These are phyloP conservation scores for Hemileia vastatrix DNA, from an alignment of 1,284 basidiomycete genomes.

Conservation along the genomic window DNA sequence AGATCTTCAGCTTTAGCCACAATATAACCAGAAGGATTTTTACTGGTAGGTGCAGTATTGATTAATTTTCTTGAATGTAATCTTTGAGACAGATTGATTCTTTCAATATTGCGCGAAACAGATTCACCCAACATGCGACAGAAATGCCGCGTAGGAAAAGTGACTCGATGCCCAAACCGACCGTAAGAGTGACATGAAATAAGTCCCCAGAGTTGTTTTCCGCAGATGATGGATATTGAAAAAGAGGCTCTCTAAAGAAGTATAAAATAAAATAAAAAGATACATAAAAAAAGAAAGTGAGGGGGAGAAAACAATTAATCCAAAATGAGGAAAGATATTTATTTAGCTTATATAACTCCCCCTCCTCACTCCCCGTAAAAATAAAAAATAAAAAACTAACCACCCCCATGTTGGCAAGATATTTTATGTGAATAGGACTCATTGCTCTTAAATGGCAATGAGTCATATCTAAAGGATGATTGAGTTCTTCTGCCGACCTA, in stretches of 20 bases:
- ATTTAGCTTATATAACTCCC: conserved; percentile 42
- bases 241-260: conserved; percentile 42
- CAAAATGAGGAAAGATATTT: conserved; percentile 55
- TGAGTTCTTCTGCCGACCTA: conserved; percentile 57
- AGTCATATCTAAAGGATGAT: conserved; percentile 72
- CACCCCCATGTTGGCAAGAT: conserved; percentile 45
- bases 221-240: conserved; percentile 64
- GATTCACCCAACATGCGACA: conserved; percentile 65
- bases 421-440: conserved; percentile 81
- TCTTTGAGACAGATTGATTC: conserved; percentile 67
- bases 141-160: conserved; percentile 40
- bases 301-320: conserved; percentile 46
- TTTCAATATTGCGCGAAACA: conserved; percentile 72
- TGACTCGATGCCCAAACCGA: conserved; percentile 49
- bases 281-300: conserved; percentile 1
- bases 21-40: conserved; percentile 71
- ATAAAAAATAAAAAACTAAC: conserved; percentile 46
- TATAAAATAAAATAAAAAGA: conserved; percentile 5
- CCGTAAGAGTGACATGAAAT: conserved; percentile 78
- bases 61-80: conserved; percentile 71
- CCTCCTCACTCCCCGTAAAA: not conserved
- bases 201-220: conserved; percentile 73
- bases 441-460: conserved; percentile 76
- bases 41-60: conserved; percentile 63
- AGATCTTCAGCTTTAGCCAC: conserved; percentile 77